Evolutionary conservation across 805 yeast species (phyloP).

Genomic region (Zygoascus ofunaensis): DNA sequence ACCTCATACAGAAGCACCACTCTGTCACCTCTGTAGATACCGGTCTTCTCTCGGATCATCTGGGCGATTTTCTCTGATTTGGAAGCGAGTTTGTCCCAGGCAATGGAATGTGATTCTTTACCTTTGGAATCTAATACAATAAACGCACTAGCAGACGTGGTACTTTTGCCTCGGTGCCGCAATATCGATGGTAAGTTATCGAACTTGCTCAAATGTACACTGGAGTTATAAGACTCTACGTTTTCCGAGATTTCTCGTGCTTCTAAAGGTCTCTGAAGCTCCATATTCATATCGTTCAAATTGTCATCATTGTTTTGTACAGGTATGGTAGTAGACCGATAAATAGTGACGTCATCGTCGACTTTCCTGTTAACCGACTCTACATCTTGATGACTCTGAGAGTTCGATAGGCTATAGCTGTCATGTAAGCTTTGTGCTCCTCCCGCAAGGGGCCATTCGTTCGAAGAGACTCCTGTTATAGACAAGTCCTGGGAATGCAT

Average conservation of each 20-base stretch:
- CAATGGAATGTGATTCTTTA: slow-evolving; percentile 61
- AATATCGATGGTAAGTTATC: slow-evolving; percentile 65
- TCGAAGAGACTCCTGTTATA: neutral
- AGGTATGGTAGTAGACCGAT: slow-evolving; percentile 2
- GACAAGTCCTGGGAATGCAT: slow-evolving; percentile 2
- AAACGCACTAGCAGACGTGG: slow-evolving; percentile 62
- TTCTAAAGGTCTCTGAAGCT: slow-evolving; percentile 50
- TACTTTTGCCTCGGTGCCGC: slow-evolving; percentile 59
- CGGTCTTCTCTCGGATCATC: slow-evolving; percentile 62
- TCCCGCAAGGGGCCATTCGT: neutral
- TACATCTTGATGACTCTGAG: too few relatives aligned
- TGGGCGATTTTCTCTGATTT: slow-evolving; percentile 84
- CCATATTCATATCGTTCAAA: slow-evolving; percentile 8
- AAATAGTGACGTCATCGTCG: neutral
- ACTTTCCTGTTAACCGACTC: too few relatives aligned
- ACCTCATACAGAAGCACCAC: slow-evolving; percentile 79
- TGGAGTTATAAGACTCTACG: slow-evolving; percentile 22
- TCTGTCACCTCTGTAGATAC: slow-evolving; percentile 70
- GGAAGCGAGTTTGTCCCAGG: slow-evolving; percentile 84
- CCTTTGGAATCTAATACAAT: slow-evolving; percentile 68
- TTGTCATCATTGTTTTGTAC: neutral
- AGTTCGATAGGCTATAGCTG: too few relatives aligned
- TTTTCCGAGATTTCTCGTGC: slow-evolving; percentile 43
- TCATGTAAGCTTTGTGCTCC: neutral
- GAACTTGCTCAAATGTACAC: slow-evolving; percentile 29